Evolutionary conservation across 768 basidiomycete species (phyloP), one percentile per base, ranked within the genome.

Genomic region (Calocera viscosa): DNA sequence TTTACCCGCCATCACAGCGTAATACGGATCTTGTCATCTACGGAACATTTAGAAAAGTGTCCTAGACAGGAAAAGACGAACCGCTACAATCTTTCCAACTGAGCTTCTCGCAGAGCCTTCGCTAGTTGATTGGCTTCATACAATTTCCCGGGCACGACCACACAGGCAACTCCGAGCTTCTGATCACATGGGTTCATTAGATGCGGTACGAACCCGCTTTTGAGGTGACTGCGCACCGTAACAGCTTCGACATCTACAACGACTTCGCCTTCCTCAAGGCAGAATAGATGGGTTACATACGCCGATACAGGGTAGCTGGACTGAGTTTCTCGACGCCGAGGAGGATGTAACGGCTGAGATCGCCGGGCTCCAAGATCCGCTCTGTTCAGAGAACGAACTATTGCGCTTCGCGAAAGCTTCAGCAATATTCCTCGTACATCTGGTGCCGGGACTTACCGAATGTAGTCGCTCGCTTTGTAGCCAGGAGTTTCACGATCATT

Each of bases 401-500:
- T 88, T 8, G 88, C 82, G 32, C 89, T 24, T 64, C 16, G 35
- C 19, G 26, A 28, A 35, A 35, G 3, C 19, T 39, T 63, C 60
- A 32, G 40, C 22, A 64, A 38, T 63, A 12, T 47, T 65, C 16
- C 39, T 16, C 14, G 16, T 11, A 28, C 24, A 40, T 24, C 28
- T 17, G 35, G 53, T 39, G 32, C 22, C 39, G 35, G 3, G 30
- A 71, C 80, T 71, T 71, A 91, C 89, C 77, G 80, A 71, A 97
- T 83, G 73, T 95, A 95, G 77, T 94, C 89, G 1, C 83, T 80
- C 0, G 91, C 94, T 3, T 82, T 84, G 74, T 94, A 95, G 7
- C 85, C 88, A 30, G 86, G 83, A 0, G 94, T 96, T 76, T 97
- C 94, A 66, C 94, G 81, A 73, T 97, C 94, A 72, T 95, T 96